Evolutionary conservation across 2,329 filamentous ascomycete species (phyloP).

Genomic region (Paraconiothyrium sp.): DNA sequence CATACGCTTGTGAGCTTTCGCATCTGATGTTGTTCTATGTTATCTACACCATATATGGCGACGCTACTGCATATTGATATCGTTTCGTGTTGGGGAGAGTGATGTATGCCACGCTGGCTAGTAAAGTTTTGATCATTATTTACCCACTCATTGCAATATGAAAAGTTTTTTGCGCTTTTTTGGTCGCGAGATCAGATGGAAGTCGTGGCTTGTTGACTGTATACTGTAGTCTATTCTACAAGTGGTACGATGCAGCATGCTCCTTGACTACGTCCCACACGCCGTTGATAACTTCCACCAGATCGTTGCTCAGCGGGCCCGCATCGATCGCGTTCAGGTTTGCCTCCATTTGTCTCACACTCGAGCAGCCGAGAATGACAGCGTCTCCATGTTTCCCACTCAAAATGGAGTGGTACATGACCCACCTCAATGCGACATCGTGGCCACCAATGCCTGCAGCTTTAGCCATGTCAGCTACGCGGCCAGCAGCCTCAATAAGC

Average conservation of each 20-base stretch:
- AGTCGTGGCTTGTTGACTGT: too few relatives aligned
- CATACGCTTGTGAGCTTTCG: too few relatives aligned
- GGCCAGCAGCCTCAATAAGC: constrained; percentile 42
- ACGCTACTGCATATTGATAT: too few relatives aligned
- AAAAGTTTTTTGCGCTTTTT: too few relatives aligned
- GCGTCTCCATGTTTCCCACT: constrained; percentile 47
- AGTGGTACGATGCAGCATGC: constrained; percentile 5
- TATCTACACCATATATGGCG: too few relatives aligned
- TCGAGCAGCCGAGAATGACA: constrained; percentile 48
- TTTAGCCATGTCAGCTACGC: constrained; percentile 29
- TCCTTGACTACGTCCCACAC: constrained; percentile 12
- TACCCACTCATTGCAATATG: too few relatives aligned
- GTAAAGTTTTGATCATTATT: too few relatives aligned
- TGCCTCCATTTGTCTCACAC: constrained; percentile 16
- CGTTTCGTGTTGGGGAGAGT: too few relatives aligned
- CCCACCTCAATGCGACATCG: constrained; percentile 52
- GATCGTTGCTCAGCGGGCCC: constrained; percentile 11
- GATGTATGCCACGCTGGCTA: too few relatives aligned
- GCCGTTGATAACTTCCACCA: constrained; percentile 9
- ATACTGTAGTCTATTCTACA: constrained; percentile 9
- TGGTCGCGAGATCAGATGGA: too few relatives aligned
- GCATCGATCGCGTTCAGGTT: constrained; percentile 15
- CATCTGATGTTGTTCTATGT: too few relatives aligned
- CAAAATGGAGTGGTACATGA: constrained; percentile 46
- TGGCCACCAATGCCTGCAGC: constrained; percentile 43